Conservation (phyloP, 352 stramenopile species). For the Aphanomyces euteiches region DNA sequence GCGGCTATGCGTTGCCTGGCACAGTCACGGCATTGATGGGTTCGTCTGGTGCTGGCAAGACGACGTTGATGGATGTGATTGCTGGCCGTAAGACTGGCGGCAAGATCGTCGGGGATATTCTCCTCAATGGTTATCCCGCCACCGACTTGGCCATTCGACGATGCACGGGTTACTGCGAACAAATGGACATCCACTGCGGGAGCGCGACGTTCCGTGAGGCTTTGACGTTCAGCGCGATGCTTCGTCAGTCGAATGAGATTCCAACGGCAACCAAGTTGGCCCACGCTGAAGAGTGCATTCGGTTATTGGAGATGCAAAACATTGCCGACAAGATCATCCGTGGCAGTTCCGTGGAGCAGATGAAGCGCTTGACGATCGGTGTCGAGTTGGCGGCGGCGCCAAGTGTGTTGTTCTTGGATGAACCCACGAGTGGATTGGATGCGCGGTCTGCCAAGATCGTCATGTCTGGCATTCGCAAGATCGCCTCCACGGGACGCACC, state of each 20-base stretch:
- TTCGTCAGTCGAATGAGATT: neutral
- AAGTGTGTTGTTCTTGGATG: no score
- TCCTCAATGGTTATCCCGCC: neutral
- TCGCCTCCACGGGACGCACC: no score
- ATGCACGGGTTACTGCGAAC: constrained; percentile 32
- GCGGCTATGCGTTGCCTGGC: constrained; percentile 8
- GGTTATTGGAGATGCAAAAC: neutral
- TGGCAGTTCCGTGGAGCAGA: no score
- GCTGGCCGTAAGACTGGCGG: constrained; percentile 33
- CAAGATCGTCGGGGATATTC: neutral
- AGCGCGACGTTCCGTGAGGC: neutral
- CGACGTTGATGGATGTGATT: neutral
- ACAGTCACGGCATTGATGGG: neutral
- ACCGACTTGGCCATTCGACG: constrained; percentile 33
- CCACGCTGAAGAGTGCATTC: constrained; percentile 34
- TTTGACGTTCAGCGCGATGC: neutral
- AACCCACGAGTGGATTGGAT: no score
- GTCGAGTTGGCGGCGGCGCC: no score
- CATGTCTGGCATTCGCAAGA: no score
- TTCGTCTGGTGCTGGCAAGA: neutral
- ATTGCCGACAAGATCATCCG: constrained; percentile 42
- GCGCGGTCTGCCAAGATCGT: no score
- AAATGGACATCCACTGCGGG: neutral
- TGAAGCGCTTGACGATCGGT: no score
- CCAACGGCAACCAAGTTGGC: constrained; percentile 26